A percentile compares a stretch with the other conserved stretches of the same genome.
phyloP scores from a whole-genome alignment of 2,329 filamentous ascomycete genomes.

The Emmonsiellopsis sp. region DNA sequence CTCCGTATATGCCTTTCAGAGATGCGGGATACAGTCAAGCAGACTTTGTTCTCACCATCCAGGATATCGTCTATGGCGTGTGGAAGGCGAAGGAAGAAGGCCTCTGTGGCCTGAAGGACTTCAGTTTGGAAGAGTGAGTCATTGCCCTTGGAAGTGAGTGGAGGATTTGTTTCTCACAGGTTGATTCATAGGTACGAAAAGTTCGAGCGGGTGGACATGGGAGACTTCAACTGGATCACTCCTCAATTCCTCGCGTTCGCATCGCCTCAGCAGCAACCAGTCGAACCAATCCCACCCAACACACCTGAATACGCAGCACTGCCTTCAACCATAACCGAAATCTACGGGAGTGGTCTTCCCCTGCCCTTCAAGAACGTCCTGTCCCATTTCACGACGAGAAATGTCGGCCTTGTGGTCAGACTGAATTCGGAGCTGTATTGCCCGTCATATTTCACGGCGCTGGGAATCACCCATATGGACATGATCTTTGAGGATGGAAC shows the following conservation, averaged over 20 bases:
- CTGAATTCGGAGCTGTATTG: constrained; percentile 95
- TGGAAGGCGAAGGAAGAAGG: constrained; percentile 98
- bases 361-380: constrained; percentile 93
- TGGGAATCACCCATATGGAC: constrained; percentile 91
- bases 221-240: constrained; percentile 99
- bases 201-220: constrained; percentile 92
- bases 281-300: constrained; percentile 59
- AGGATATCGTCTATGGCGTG: constrained; percentile 95
- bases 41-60: constrained; percentile 89
- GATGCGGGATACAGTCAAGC: constrained; percentile 98
- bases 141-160: background rate
- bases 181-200: constrained; percentile 60
- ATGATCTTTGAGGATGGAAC: constrained; percentile 99
- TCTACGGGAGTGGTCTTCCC: constrained; percentile 63
- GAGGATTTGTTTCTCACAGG: constrained; percentile 1
- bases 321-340: constrained; percentile 64
- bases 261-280: constrained; percentile 76
- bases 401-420: constrained; percentile 87
- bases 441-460: constrained; percentile 89
- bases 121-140: constrained; percentile 77
- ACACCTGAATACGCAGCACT: constrained; percentile 66
- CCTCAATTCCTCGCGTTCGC: constrained; percentile 93
- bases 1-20: constrained; percentile 95
- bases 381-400: constrained; percentile 74
- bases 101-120: constrained; percentile 83